Conservation (phyloP, 345 rosid genomes). For the Brassica juncea region DNA sequence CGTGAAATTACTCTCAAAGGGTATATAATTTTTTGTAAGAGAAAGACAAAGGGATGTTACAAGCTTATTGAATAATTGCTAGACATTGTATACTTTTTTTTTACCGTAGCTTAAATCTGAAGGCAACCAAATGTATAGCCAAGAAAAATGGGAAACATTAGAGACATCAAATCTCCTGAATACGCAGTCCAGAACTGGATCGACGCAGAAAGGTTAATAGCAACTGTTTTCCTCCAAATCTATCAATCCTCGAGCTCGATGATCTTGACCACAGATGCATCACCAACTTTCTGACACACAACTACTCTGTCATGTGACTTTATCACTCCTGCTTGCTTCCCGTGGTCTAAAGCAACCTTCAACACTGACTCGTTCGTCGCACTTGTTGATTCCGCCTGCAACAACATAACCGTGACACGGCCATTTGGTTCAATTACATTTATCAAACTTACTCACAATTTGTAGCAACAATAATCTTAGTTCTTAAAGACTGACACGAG, state of each 20-base stretch:
- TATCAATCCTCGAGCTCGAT: conserved; percentile 80
- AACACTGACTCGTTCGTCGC: conserved; percentile 82
- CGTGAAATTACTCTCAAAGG: not conserved
- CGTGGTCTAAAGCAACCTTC: conserved; percentile 88
- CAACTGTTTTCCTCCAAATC: not conserved
- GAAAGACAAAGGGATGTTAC: not conserved
- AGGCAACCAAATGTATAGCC: conserved; percentile 10
- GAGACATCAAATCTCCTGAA: conserved; percentile 32
- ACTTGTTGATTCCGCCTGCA: conserved; percentile 78
- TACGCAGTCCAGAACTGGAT: conserved; percentile 14
- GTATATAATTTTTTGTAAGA: not conserved
- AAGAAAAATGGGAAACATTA: not conserved
- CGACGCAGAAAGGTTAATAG: not conserved
- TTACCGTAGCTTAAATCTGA: conserved; percentile 9
- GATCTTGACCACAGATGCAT: conserved; percentile 88
- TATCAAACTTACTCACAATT: not conserved
- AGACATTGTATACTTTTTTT: conserved; percentile 21
- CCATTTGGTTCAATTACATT: not conserved
- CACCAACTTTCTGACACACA: conserved; percentile 93
- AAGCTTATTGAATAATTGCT: conserved; percentile 26
- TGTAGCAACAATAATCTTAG: not conserved
- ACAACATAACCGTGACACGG: not conserved
- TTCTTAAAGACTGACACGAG: not conserved
- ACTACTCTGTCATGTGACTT: conserved; percentile 85
- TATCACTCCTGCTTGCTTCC: conserved; percentile 71